phyloP scores from a whole-genome alignment of 495 filamentous ascomycete genomes.

The Neurospora terricola region DNA sequence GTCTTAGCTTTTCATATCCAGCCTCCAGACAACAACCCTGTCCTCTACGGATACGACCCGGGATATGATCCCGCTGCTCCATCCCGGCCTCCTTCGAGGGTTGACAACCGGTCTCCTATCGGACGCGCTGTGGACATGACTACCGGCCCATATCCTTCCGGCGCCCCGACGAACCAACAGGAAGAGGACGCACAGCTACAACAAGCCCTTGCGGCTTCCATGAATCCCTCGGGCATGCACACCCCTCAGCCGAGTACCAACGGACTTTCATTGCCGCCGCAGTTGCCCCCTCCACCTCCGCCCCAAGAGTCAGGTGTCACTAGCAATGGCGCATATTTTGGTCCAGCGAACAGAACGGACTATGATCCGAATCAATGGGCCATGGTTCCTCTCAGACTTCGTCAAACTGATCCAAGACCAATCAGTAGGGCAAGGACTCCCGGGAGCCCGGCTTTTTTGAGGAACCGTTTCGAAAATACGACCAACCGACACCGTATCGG shows the following conservation, averaged over 20 bases:
- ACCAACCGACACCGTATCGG: slow-evolving; percentile 47
- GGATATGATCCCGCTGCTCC: slow-evolving; percentile 37
- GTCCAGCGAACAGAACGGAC: slow-evolving; percentile 58
- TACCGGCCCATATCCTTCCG: slow-evolving; percentile 14
- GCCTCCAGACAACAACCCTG: slow-evolving; percentile 35
- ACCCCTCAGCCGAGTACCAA: slow-evolving; percentile 23
- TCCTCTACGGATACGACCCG: slow-evolving; percentile 31
- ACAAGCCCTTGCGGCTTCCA: slow-evolving; percentile 22
- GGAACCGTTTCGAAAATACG: slow-evolving; percentile 32
- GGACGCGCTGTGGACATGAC: slow-evolving; percentile 30
- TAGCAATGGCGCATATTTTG: slow-evolving; percentile 42
- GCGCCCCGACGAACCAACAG: slow-evolving; percentile 8
- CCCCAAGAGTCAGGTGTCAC: slow-evolving; percentile 37
- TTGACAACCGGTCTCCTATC: slow-evolving; percentile 42
- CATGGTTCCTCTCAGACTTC: slow-evolving; percentile 42
- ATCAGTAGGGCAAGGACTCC: slow-evolving; percentile 47
- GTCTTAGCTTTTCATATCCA: slow-evolving; percentile 47
- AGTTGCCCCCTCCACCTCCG: slow-evolving; percentile 22
- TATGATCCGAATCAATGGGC: slow-evolving; percentile 71
- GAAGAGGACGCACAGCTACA: slow-evolving; percentile 31
- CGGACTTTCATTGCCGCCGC: slow-evolving; percentile 29
- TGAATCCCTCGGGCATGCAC: slow-evolving; percentile 6
- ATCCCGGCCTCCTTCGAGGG: slow-evolving; percentile 60
- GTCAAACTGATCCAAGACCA: slow-evolving; percentile 19
- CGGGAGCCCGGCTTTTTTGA: slow-evolving; percentile 61